Conservation (phyloP, 345 rosid genomes). For the Salix udensis region DNA sequence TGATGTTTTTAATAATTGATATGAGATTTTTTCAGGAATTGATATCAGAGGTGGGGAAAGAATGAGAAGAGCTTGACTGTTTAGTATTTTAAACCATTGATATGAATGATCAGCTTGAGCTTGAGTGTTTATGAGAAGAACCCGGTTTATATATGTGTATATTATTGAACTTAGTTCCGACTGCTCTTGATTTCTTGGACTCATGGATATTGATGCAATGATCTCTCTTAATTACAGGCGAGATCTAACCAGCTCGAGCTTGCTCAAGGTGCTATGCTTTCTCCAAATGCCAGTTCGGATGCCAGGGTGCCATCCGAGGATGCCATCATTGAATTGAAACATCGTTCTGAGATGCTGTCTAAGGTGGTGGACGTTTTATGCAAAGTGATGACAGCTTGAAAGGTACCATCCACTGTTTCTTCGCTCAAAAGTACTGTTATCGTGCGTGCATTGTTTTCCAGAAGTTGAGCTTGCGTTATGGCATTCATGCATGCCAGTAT, state of each 20-base stretch:
- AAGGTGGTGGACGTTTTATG: background rate
- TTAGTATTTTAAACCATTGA: too few relatives aligned
- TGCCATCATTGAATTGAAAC: background rate
- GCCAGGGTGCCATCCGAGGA: background rate
- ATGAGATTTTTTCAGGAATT: too few relatives aligned
- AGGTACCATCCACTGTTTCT: background rate
- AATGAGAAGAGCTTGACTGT: too few relatives aligned
- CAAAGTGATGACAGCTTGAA: background rate
- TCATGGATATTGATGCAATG: background rate
- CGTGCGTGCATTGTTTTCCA: too few relatives aligned
- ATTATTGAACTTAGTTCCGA: too few relatives aligned
- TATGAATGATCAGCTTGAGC: too few relatives aligned
- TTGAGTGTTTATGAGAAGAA: too few relatives aligned
- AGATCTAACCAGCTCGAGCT: background rate
- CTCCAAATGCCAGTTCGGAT: background rate
- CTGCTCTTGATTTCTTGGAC: background rate
- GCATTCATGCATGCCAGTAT: too few relatives aligned
- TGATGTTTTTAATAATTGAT: too few relatives aligned
- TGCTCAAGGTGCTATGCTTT: background rate
- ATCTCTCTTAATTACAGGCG: background rate
- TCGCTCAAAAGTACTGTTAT: background rate
- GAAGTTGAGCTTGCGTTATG: too few relatives aligned
- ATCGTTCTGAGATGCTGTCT: background rate
- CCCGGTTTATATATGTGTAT: too few relatives aligned
- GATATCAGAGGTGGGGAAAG: too few relatives aligned